A percentile compares a stretch with the other conserved stretches of the same genome.
These are phyloP conservation scores for Piedraia hortae DNA, from an alignment of 2,329 filamentous ascomycete genomes.

Conservation along the genomic window DNA sequence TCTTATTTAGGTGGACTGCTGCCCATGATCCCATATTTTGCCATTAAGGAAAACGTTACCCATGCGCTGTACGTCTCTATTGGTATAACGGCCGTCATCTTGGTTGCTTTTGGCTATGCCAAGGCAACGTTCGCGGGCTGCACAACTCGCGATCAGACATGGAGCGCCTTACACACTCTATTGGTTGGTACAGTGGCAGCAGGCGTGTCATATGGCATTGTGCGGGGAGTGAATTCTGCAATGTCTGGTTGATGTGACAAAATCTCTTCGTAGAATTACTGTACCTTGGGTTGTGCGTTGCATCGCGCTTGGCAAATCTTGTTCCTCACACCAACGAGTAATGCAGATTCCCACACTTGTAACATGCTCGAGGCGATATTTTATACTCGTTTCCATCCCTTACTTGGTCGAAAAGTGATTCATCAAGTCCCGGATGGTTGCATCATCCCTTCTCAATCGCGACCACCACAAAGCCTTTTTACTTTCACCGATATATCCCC, in stretches of 20 bases:
- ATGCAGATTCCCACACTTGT: too few species aligned
- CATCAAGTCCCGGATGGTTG: conserved; percentile 9
- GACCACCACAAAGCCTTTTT: conserved; percentile 3
- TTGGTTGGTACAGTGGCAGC: conserved; percentile 14
- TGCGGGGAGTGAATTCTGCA: conserved; percentile 11
- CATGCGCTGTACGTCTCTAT: conserved; percentile 23
- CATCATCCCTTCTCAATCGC: conserved; percentile 3
- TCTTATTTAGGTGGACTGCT: conserved; percentile 11
- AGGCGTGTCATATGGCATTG: conserved; percentile 14
- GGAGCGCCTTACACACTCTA: conserved; percentile 13
- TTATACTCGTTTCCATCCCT: conserved; percentile 37
- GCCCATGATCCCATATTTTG: conserved; percentile 26
- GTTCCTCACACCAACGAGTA: too few species aligned
- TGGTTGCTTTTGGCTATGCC: conserved; percentile 24
- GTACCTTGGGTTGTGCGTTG: too few species aligned
- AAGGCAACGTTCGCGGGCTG: conserved; percentile 15
- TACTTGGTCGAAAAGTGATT: conserved; percentile 13
- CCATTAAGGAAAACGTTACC: conserved; percentile 13
- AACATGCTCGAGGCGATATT: conserved; percentile 35
- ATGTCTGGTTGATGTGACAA: neutral
- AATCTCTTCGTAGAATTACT: too few species aligned
- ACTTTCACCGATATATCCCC: conserved; percentile 56
- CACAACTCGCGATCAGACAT: conserved; percentile 4
- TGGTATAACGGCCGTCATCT: conserved; percentile 21
- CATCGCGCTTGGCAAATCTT: too few species aligned